Evolutionary conservation across 2,329 filamentous ascomycete species (phyloP), one percentile per base, ranked within the genome.

Genomic region (Calonectria leucothoes): DNA sequence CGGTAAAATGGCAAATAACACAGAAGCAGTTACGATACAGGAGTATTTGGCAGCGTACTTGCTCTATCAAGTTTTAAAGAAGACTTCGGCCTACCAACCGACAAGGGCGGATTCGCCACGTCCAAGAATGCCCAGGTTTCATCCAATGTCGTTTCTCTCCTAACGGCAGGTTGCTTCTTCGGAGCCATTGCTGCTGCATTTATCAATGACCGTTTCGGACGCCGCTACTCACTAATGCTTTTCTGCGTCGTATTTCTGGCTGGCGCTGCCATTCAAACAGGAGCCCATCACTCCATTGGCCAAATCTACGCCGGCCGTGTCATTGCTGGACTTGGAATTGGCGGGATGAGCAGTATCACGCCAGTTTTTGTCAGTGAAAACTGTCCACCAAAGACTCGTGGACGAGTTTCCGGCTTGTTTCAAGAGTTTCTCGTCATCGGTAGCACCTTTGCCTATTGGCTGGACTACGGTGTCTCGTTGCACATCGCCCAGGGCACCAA

Each of bases 251-350:
- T 78, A 37, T 78, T 79, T 64, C 67, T 78, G 23, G 33, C 73
- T 11, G 77, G 77, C 11, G 77, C 75, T 1, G 73, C 70, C 3
- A 68, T 75, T 23, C 77, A 77, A 71, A 74, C 74, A 6, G 73
- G 72, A 37, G 76, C 77, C 4, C 51, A 65, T 2, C 75, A 77
- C 42, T 67, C 68, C 7, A 76, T 75, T 25, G 76, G 76, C 3
- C 76, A 78, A 5, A 78, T 80, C 61, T 75, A 79, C 29, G 74
- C 72, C n/a, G 77, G 78, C 3, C 73, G 78, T 17, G 73, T 78
- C 51, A 65, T 79, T 27, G 75, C 78, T 4, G 79, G 79, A 11
- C 72, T 81, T 6, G 79, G 79, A 7, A 73, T 81, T n/a, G 79
- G 79, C 6, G 78, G 77, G 20, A 78, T 75, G 74, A 77, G 74